phyloP scores from a whole-genome alignment of 495 filamentous ascomycete genomes.

The Xylaria acuta region DNA sequence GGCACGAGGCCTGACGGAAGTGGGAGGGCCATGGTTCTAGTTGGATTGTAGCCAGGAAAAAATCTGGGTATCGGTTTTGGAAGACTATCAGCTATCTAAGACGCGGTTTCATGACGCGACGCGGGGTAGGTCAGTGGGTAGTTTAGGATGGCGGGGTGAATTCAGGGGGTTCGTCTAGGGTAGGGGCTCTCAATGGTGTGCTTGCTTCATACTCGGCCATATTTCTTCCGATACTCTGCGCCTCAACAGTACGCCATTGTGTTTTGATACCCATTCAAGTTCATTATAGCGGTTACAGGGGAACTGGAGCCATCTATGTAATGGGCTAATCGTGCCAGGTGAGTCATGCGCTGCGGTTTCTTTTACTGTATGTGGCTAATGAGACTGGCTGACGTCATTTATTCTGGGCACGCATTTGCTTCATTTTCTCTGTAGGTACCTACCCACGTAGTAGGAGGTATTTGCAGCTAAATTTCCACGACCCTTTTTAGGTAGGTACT shows the following conservation, averaged over 20 bases:
- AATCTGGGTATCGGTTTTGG: not conserved
- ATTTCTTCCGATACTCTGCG: not conserved
- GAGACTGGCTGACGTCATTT: not conserved
- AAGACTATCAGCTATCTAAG: not conserved
- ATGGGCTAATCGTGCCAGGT: not conserved
- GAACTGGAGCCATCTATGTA: not conserved
- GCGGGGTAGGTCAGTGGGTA: not conserved
- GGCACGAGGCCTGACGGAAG: constrained; percentile 84
- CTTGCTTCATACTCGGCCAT: not conserved
- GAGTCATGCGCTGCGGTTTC: not conserved
- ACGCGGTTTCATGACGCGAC: constrained; percentile 20
- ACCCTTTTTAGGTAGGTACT: not conserved
- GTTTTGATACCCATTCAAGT: not conserved
- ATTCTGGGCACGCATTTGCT: not conserved
- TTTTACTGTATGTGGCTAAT: not conserved
- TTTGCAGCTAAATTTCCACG: not conserved
- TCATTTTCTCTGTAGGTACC: not conserved
- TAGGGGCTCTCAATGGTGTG: not conserved
- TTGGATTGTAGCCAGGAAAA: not conserved
- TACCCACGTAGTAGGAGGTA: no score
- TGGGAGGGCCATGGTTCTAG: constrained; percentile 74
- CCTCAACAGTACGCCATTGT: not conserved
- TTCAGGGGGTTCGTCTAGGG: not conserved
- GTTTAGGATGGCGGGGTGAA: not conserved
- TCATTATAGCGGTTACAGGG: not conserved